Percentiles rank a stretch among this genome's conserved stretches.
Evolutionary conservation across 441 rosid species (phyloP).

Genomic region (Arabidopsis lyrata): DNA sequence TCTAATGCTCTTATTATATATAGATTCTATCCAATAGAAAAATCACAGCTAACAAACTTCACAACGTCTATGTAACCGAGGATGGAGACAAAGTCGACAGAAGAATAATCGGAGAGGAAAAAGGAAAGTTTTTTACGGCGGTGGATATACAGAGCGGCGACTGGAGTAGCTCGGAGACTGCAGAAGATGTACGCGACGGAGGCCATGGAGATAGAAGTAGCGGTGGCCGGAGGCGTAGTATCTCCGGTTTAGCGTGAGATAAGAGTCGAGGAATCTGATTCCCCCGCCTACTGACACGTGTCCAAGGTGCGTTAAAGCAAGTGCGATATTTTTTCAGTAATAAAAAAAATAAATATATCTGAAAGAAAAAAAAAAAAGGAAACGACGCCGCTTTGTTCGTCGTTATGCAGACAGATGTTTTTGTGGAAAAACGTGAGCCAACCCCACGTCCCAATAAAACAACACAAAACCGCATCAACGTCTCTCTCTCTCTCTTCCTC

Average conservation of each 20-base stretch:
- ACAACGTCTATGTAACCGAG: not conserved
- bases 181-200: not conserved
- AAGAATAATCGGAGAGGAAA: not conserved
- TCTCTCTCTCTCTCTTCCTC: not conserved
- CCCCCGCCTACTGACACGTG: conserved; percentile 25
- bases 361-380: not conserved
- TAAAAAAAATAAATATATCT: too few species aligned
- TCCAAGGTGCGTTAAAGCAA: conserved; percentile 13
- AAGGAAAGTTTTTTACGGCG: not conserved
- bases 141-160: not conserved
- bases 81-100: not conserved
- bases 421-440: conserved; percentile 46
- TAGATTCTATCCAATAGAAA: too few species aligned
- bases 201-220: not conserved
- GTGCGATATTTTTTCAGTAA: conserved; percentile 12
- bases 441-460: conserved; percentile 43
- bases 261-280: conserved; percentile 24
- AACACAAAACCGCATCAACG: conserved; percentile 18
- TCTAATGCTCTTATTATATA: too few species aligned
- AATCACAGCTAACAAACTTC: too few species aligned
- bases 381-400: conserved; percentile 38
- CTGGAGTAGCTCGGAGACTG: not conserved
- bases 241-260: conserved; percentile 11
- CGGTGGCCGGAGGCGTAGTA: conserved; percentile 6
- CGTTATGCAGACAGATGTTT: conserved; percentile 42